A percentile compares a stretch with the other conserved stretches of the same genome.
phyloP scores from a whole-genome alignment of 2,329 filamentous ascomycete genomes.

The Colletotrichum sp. region DNA sequence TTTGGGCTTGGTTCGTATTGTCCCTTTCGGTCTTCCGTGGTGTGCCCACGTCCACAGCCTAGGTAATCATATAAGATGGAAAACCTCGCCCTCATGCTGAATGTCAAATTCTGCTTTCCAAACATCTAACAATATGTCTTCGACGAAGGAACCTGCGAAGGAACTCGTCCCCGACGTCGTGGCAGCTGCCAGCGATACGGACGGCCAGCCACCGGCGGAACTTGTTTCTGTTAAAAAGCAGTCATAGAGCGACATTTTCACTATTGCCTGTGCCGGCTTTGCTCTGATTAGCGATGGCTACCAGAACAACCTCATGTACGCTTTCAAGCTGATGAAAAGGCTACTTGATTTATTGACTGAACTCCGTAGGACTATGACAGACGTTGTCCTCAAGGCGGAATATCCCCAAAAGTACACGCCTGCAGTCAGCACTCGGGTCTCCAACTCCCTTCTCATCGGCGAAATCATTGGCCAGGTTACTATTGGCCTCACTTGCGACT shows the following conservation, averaged over 20 bases:
- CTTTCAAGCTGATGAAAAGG: background rate
- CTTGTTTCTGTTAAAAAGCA: constrained; percentile 16
- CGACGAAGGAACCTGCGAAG: background rate
- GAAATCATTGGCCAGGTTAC: constrained; percentile 45
- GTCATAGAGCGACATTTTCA: constrained; percentile 28
- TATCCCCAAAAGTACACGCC: constrained; percentile 39
- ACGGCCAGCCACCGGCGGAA: background rate
- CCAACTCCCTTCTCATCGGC: constrained; percentile 44
- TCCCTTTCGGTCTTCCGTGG: background rate
- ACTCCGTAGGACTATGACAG: constrained; percentile 27
- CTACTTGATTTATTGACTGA: background rate
- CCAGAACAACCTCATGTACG: constrained; percentile 38
- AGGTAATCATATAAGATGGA: background rate
- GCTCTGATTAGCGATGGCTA: constrained; percentile 40
- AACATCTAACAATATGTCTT: background rate
- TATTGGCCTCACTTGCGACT: constrained; percentile 49
- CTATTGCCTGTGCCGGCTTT: constrained; percentile 33
- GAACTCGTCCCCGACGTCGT: background rate
- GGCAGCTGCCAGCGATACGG: background rate
- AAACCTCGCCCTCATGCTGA: background rate
- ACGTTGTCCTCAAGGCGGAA: constrained; percentile 33
- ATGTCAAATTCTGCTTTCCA: background rate
- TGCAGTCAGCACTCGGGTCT: constrained; percentile 42
- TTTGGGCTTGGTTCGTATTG: background rate
- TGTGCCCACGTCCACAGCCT: background rate